Base-by-base conservation (phyloP, 2,329 filamentous ascomycete species). In the Aspergillus sp. region DNA sequence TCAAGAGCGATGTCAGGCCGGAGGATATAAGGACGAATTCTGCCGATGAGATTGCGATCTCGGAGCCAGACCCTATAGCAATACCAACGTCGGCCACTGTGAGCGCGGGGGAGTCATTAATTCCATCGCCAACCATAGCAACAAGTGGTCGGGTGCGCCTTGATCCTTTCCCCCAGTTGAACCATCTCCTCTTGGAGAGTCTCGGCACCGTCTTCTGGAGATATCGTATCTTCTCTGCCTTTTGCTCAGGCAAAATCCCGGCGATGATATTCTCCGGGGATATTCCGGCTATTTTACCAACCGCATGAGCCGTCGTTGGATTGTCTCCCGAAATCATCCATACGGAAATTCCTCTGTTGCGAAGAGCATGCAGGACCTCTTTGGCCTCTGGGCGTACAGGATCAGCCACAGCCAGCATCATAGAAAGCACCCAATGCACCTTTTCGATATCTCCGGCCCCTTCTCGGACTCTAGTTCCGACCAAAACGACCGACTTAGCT, bases 91-190 rank as follows among this genome's bases (percentile, higher is more conserved):
- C 90, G 7, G 90, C 89, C 1, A 85, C 85, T 5, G 87, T 85
- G 2, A 93, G 81, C 1, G 90, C 89, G 0, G 90, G 89, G 0
- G 89, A 87, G 67, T 93, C 90, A 67, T 93, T 93, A 66, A 92
- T 90, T n/a, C 90, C 89, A 66, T 93, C 90, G 36, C 90, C 90
- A 2, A 91, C 24, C 24, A 24, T 24, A 24, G 24, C 24, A 24
- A 24, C 24, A 24, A 24, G 43, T 47, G 43, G 22, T 32, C 43
- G 24, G 43, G 43, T 47, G 43, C 43, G 43, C 43, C 43, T 47
- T 30, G 43, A n/a, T 32, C 9, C 43, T 47, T n/a, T 47, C 43
- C 43, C 24, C 89, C 86, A 93, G 92, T 43, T 85, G 90, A 0
- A 93, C 83, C 1, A 88, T 79, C 2, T 80, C 39, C 45, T 43